Conservation (phyloP, 2,329 filamentous ascomycete species). For the Plenodomus lindquistii region DNA sequence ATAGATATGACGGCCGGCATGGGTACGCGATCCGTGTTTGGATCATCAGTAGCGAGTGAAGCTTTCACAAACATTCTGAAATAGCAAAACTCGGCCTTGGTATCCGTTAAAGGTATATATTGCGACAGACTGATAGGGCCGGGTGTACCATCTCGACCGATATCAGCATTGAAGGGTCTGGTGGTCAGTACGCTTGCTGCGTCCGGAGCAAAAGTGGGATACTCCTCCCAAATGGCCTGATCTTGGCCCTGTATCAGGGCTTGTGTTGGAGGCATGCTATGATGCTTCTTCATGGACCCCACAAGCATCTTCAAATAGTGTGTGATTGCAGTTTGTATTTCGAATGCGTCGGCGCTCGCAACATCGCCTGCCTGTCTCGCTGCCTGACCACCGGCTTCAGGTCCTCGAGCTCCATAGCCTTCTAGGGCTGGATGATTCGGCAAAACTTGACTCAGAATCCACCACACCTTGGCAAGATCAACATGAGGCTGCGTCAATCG, state of each 20-base stretch:
- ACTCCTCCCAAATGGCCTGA: slow-evolving; percentile 79
- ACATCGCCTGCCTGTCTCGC: slow-evolving; percentile 50
- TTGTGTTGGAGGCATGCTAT: slow-evolving; percentile 67
- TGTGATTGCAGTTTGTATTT: slow-evolving; percentile 59
- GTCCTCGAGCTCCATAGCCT: slow-evolving; percentile 28
- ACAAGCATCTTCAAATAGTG: slow-evolving; percentile 73
- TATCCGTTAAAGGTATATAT: slow-evolving; percentile 77
- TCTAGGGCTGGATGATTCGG: slow-evolving; percentile 37
- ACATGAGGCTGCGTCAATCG: slow-evolving; percentile 74
- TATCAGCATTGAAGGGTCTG: slow-evolving; percentile 46
- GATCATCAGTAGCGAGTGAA: slow-evolving; percentile 72
- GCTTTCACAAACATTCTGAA: slow-evolving; percentile 76
- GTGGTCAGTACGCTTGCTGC: slow-evolving; percentile 66
- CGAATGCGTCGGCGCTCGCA: slow-evolving; percentile 51
- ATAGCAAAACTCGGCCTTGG: slow-evolving; percentile 73
- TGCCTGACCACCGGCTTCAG: slow-evolving; percentile 41
- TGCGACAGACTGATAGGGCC: slow-evolving; percentile 58
- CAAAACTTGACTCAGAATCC: slow-evolving; percentile 63
- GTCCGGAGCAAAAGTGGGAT: slow-evolving; percentile 73
- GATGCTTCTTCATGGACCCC: slow-evolving; percentile 82
- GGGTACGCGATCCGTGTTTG: slow-evolving; percentile 66
- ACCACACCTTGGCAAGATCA: slow-evolving; percentile 82
- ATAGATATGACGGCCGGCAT: slow-evolving; percentile 79
- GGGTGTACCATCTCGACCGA: slow-evolving; percentile 39
- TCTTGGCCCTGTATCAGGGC: slow-evolving; percentile 78